Evolutionary conservation across 164 flowering plant species (phyloP).

Genomic region (Pachysandra terminalis): DNA sequence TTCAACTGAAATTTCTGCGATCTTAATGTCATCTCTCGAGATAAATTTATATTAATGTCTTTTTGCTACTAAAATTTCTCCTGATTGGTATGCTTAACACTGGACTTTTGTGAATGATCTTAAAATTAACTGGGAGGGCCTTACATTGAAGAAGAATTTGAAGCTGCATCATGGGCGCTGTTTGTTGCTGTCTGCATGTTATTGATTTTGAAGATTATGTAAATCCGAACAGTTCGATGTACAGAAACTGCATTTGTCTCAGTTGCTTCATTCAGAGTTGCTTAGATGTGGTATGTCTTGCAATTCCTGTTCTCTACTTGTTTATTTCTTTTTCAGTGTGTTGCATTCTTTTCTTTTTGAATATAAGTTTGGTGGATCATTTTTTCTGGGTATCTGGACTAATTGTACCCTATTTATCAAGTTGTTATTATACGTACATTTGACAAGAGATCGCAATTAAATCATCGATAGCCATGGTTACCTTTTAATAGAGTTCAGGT

Average conservation of each 20-base stretch:
- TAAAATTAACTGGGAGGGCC: constrained; percentile 1
- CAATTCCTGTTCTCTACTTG: background rate
- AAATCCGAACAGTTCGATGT: constrained; percentile 48
- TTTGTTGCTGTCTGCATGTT: constrained; percentile 68
- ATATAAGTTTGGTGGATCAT: no score
- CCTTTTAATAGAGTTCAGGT: no score
- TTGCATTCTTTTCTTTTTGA: no score
- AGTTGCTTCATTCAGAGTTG: constrained; percentile 62
- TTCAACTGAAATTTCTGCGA: constrained; percentile 45
- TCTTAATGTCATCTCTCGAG: constrained; percentile 42
- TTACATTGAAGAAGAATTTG: constrained; percentile 10
- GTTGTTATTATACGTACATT: no score
- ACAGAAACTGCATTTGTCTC: constrained; percentile 69
- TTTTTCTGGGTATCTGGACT: no score
- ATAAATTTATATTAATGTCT: background rate
- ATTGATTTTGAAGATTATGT: constrained; percentile 67
- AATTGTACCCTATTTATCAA: no score
- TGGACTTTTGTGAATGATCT: constrained; percentile 1
- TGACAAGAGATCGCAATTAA: no score
- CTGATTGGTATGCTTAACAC: background rate
- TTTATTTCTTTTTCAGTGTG: background rate
- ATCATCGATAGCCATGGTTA: no score
- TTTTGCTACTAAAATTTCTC: background rate
- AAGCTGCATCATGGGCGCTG: constrained; percentile 62
- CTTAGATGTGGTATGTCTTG: constrained; percentile 51